Base-by-base conservation (phyloP, 139 green algal genomes). In the Closterium sp. region DNA sequence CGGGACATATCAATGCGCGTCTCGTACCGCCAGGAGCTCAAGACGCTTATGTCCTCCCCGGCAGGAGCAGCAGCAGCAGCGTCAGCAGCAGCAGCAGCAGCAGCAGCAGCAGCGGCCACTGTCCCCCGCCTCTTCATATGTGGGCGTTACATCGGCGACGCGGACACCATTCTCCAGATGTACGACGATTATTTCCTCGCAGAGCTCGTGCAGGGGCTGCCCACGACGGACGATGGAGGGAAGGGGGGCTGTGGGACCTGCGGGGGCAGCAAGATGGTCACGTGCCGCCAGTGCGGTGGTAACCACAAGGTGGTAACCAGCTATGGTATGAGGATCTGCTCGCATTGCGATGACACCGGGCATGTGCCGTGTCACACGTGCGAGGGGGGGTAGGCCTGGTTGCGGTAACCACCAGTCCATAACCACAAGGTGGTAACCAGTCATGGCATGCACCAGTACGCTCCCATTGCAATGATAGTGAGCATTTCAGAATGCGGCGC, bases 51-150 rank as follows among this genome's bases (percentile, higher is more conserved):
- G 88, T 33, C 55, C 23, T 19, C 33, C 33, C 19, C 19, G 1
- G 84, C 12, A 76, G 55, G 16, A 76, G 5, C 55, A 16, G 16
- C 12, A 7, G 55, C 55, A 76, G 66, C 55, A 76, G 19, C 33
- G 19, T 16, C 19, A 2, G 84, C 12, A 76, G 55, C 55, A 76
- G 5, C 55, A 16, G 16, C 12, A 7, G 55, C 55, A 76, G 55
- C 55, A 76, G 55, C 55, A 76, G 55, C 55, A 1, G 55, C 55
- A 1, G 55, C 55, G 2, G 43, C n/a, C 16, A 23, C 89, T 21
- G 88, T 94, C 30, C 91, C 91, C 0, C 88, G 85, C 32, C 85
- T 94, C 34, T 94, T 94, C 38, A 90, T 94, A 12, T 28, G 89
- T 6, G 89, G 81, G 5, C n/a, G 55, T 23, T 85, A 94, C 83